Evolutionary conservation across 352 stramenopile species (phyloP), one percentile per base, ranked within the genome.

Genomic region (Phytophthora lateralis): DNA sequence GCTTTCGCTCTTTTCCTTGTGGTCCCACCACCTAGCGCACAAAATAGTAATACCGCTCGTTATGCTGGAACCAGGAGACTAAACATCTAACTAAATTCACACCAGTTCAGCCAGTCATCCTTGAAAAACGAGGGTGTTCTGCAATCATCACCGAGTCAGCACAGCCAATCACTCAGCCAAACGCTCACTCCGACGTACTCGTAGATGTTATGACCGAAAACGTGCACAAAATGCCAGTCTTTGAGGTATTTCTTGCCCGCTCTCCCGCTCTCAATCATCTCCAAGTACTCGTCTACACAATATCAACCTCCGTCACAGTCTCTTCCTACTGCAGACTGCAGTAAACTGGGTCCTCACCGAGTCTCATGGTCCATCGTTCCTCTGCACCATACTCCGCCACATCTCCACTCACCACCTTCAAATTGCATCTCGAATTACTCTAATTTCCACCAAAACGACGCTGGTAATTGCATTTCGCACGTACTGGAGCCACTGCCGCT

Each of bases 61-160:
- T 41, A 43, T 3, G n/a, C 39, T n/a, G 45, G 1, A 29, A 14
- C 14, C 3, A 20, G 10, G 10, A 34, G 30, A 39, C 10, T 34
- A 12, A 55, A 39, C 26, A 58, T 30, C 14, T 3, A 46, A 2
- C 8, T 8, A 18, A 38, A 52, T 27, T 44, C 39, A 26, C 63
- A 97, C 89, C 87, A 96, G 49, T 97, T 97, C 6, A 98, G 75
- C 92, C 93, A 98, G 68, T 98, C 92, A 21, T 97, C 85, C 41
- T 75, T 55, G 60, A 98, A 98, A 65, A 90, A 95, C 3, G 44
- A 54, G 1, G 93, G 93, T 3, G 88, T 97, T 15, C 78, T 95
- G 69, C 82, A 64, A 51, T 43, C 10, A 43, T 29, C 8, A 7
- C 3, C 11, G 5, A 14, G 52, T 69, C 32, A 65, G 30, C 17